Evolutionary conservation across 768 basidiomycete species (phyloP).

Genomic region (Bullera alba): DNA sequence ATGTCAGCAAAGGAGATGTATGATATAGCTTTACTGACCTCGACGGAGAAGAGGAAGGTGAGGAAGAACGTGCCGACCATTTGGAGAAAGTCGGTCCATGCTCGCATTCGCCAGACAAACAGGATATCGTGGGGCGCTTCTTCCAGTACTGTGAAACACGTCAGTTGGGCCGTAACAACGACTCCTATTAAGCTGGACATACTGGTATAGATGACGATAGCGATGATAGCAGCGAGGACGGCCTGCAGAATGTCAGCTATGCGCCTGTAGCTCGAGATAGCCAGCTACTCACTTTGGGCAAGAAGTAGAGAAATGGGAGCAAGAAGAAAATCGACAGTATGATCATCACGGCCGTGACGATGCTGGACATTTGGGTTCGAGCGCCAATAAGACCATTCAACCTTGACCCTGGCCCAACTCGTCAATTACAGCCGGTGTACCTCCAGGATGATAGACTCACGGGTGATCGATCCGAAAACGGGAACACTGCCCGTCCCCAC

Average conservation of each 20-base stretch:
- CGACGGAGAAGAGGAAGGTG: slow-evolving; percentile 82
- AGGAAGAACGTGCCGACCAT: slow-evolving; percentile 82
- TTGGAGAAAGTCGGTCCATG: slow-evolving; percentile 83
- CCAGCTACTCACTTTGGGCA: slow-evolving; percentile 68
- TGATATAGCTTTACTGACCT: slow-evolving; percentile 47
- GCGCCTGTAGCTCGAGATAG: background rate
- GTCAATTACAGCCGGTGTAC: background rate
- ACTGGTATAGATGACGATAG: slow-evolving; percentile 72
- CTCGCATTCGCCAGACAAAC: slow-evolving; percentile 81
- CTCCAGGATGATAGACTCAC: slow-evolving; percentile 48
- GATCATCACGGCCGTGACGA: slow-evolving; percentile 67
- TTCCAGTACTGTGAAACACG: slow-evolving; percentile 24
- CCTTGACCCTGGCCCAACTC: slow-evolving; percentile 51
- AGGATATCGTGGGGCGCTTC: slow-evolving; percentile 69
- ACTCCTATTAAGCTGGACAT: slow-evolving; percentile 2
- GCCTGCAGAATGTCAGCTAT: slow-evolving; percentile 17
- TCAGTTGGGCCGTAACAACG: background rate
- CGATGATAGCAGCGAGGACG: slow-evolving; percentile 55
- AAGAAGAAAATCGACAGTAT: slow-evolving; percentile 83
- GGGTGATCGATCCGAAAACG: slow-evolving; percentile 86
- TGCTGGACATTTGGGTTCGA: slow-evolving; percentile 72
- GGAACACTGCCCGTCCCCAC: slow-evolving; percentile 70
- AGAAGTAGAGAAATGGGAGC: slow-evolving; percentile 71
- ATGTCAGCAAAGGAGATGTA: background rate
- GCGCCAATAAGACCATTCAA: slow-evolving; percentile 86